phyloP scores from a whole-genome alignment of 352 stramenopile genomes.

The Peronospora farinosa region DNA sequence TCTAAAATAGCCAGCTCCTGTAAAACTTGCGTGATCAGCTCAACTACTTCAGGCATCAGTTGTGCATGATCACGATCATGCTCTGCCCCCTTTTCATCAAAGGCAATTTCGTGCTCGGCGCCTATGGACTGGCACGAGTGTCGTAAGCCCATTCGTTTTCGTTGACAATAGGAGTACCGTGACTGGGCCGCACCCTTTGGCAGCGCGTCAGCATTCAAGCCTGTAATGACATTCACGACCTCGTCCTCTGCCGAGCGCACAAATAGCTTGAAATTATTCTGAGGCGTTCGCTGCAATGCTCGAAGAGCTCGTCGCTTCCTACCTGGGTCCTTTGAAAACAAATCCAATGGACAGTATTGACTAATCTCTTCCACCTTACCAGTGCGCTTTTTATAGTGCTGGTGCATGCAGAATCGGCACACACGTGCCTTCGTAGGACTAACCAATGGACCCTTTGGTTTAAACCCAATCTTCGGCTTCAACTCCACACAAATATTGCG shows the following conservation, averaged over 20 bases:
- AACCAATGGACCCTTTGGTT: conserved; percentile 49
- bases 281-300: conserved; percentile 68
- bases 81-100: conserved; percentile 25
- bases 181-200: conserved; percentile 60
- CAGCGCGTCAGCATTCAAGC: conserved; percentile 55
- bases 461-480: conserved; percentile 84
- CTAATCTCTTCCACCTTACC: conserved; percentile 80
- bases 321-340: conserved; percentile 63
- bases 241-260: conserved; percentile 73
- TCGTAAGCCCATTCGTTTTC: conserved; percentile 70
- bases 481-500: conserved; percentile 83
- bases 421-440: conserved; percentile 53
- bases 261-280: conserved; percentile 89
- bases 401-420: conserved; percentile 87
- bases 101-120: conserved; percentile 37
- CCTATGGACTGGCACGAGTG: conserved; percentile 73
- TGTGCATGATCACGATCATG: conserved; percentile 32
- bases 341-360: conserved; percentile 73
- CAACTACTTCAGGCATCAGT: conserved; percentile 60
- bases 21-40: conserved; percentile 71
- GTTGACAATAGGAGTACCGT: conserved; percentile 60
- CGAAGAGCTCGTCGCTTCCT: conserved; percentile 57
- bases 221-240: conserved; percentile 74
- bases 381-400: conserved; percentile 70
- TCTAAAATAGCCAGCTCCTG: conserved; percentile 65